Conservation (phyloP, 768 basidiomycete species). For the Suillus luteus region DNA sequence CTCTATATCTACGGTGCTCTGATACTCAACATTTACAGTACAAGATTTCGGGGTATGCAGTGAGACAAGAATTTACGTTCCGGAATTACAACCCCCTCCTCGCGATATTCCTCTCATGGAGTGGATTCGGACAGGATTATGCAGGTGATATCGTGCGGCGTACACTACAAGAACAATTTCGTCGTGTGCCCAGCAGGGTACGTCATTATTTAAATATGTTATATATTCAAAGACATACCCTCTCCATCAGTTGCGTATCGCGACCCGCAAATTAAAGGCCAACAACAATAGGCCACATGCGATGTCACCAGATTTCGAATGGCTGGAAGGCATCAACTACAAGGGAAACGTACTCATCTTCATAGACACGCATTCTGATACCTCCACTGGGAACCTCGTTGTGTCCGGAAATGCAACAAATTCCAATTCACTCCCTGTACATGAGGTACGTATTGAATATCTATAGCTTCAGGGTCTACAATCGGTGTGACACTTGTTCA, state of each 20-base stretch:
- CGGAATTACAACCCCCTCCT: too few species aligned
- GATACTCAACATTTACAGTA: too few species aligned
- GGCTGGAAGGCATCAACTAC: background rate
- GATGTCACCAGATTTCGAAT: background rate
- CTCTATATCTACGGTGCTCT: too few species aligned
- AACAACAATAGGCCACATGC: background rate
- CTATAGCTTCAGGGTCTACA: too few species aligned
- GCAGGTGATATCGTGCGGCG: background rate
- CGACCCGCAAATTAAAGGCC: background rate
- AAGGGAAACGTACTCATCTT: background rate
- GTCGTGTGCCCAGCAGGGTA: background rate
- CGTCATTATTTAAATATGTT: background rate
- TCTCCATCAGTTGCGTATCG: background rate
- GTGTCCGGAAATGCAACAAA: background rate
- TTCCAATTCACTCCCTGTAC: background rate
- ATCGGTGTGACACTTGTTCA: too few species aligned
- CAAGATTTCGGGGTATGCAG: too few species aligned
- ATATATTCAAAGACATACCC: background rate
- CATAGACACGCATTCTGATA: conserved; percentile 3
- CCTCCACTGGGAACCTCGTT: background rate
- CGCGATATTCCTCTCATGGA: too few species aligned
- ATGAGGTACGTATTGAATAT: background rate
- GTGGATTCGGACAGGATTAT: too few species aligned
- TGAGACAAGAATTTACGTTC: too few species aligned
- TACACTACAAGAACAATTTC: background rate